Base-by-base conservation (phyloP, 2,329 filamentous ascomycete species). In the Ceratocystis cacaofunesta region DNA sequence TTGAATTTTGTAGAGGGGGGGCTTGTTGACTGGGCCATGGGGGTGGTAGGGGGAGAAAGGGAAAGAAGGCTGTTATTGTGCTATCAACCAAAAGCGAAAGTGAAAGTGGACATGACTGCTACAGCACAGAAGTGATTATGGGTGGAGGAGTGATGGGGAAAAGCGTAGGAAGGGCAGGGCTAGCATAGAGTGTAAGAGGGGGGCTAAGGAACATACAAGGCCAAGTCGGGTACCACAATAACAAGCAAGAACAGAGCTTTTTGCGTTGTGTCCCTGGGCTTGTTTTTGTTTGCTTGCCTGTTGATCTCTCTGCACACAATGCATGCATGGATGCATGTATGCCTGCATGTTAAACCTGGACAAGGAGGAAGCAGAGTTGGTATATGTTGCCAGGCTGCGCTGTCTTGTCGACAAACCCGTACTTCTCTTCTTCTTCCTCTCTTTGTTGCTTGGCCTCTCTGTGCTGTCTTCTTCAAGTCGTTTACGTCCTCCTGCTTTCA, bases 341-440 rank as follows among this genome's bases (percentile, higher is more conserved):
- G 30, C 55, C 30, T 58, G 55, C 28, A 58, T 6, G 55, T 41
- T 58, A 8, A 36, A 58, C 28, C 55, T 19, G 30, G 28, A 36
- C 30, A 58, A 58, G 55, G 28, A 52, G 48, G 48, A n/a, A 12
- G n/a, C 17, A 58, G 28, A n/a, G 17, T 58, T 58, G 55, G 55
- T 58, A 58, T 58, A 58, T 58, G 55, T 58, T 58, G 55, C 25
- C 55, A 19, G 55, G 55, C 55, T 58, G 55, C 55, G 55, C 55
- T 58, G 55, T 36, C 36, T 57, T 58, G 55, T 36, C 22, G 48
- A 8, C 17, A 3, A n/a, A n/a, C 25, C 28, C n/a, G 55, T 52
- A 19, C 48, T 0, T 25, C 50, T 55, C 19, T 55, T 55, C 50
- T 28, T 5, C 48, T 52, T 52, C 8, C 10, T 52, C 48, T 52